phyloP scores from a whole-genome alignment of 805 yeast genomes.

The Spathaspora boniae region DNA sequence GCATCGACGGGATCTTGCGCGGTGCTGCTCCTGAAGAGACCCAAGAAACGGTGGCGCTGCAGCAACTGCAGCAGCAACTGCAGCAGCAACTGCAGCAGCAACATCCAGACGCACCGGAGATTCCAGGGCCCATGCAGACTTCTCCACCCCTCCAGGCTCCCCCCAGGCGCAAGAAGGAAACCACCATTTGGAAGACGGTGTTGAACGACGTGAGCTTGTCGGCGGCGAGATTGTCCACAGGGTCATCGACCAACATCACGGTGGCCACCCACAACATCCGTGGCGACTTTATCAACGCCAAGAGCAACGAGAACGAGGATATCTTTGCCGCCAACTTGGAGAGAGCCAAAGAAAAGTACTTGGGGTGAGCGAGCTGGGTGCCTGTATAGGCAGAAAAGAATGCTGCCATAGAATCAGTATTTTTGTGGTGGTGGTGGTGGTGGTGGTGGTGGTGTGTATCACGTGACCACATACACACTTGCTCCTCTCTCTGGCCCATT shows the following conservation, averaged over 20 bases:
- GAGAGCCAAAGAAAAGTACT: constrained; percentile 14
- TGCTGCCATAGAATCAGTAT: too few relatives aligned
- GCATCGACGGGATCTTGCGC: too few relatives aligned
- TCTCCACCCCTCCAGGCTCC: constrained; percentile 1
- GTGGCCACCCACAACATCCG: constrained; percentile 20
- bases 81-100: not conserved
- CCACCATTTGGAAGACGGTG: constrained; percentile 27
- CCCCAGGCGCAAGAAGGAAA: not conserved
- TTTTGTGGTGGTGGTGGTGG: too few relatives aligned
- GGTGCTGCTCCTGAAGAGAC: too few relatives aligned
- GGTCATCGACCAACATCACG: constrained; percentile 21
- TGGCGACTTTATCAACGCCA: constrained; percentile 27
- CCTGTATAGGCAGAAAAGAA: too few relatives aligned
- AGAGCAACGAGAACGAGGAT: constrained; percentile 14
- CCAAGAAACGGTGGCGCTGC: not conserved
- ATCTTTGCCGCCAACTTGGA: constrained; percentile 19
- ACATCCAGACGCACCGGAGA: not conserved
- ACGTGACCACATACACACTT: constrained; percentile 1
- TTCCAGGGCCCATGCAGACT: constrained; percentile 1
- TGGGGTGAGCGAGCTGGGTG: not conserved
- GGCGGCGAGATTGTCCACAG: constrained; percentile 36
- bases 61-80: not conserved
- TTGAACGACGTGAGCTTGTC: constrained; percentile 32
- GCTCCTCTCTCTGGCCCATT: not conserved
- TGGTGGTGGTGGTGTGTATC: too few relatives aligned